phyloP scores from a whole-genome alignment of 495 filamentous ascomycete species.

The Aspergillus bertholletiae region DNA sequence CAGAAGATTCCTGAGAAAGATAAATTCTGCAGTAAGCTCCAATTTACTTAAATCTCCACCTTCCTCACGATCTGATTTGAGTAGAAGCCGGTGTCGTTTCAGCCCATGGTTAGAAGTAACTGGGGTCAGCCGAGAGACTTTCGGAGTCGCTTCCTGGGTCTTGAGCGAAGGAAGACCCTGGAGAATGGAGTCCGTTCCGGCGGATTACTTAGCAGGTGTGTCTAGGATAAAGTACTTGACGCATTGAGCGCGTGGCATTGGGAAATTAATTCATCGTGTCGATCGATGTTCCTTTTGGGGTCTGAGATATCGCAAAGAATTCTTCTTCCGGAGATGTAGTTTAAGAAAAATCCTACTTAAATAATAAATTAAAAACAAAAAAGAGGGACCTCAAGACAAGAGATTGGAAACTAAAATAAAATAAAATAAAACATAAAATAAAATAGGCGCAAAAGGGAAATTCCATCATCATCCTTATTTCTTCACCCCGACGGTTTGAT shows the following conservation, averaged over 20 bases:
- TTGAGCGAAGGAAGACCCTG: slow-evolving; percentile 23
- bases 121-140: slow-evolving; percentile 24
- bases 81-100: slow-evolving; percentile 19
- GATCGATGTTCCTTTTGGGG: background rate
- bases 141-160: slow-evolving; percentile 20
- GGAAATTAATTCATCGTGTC: background rate
- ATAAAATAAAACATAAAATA: background rate
- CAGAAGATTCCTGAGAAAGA: slow-evolving; percentile 34
- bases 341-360: background rate
- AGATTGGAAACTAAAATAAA: no score
- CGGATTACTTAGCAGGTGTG: background rate
- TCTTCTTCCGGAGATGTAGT: background rate
- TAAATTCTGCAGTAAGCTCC: slow-evolving; percentile 17
- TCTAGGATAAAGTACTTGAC: background rate
- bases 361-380: background rate
- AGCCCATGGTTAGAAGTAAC: slow-evolving; percentile 18
- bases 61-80: slow-evolving; percentile 29
- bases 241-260: background rate
- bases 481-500: background rate
- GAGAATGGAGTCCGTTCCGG: slow-evolving; percentile 1
- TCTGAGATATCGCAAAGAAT: slow-evolving; percentile 1
- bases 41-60: slow-evolving; percentile 14
- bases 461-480: background rate
- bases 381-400: background rate
- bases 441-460: background rate